Percentiles rank a stretch among this genome's conserved stretches.
Conservation (phyloP, 768 basidiomycete genomes). For the Coprinopsis sp. region DNA sequence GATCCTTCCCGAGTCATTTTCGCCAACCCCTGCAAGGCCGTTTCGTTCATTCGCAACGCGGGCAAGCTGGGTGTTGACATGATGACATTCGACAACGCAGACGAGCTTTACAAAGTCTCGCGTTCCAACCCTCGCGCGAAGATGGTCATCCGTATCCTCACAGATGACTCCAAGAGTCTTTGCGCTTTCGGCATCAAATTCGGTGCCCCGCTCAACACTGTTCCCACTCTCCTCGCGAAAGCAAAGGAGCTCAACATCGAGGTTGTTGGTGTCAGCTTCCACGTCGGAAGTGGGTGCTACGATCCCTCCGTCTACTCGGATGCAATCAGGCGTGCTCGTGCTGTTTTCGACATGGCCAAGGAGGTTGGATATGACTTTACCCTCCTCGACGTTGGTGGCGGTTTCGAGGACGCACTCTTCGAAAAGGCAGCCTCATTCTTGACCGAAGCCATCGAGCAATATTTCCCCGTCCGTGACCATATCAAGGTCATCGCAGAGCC, state of each 20-base stretch:
- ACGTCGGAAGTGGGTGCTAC: slow-evolving; percentile 96
- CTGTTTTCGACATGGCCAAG: slow-evolving; percentile 83
- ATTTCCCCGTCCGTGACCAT: slow-evolving; percentile 70
- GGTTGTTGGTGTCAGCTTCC: slow-evolving; percentile 95
- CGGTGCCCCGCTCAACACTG: slow-evolving; percentile 81
- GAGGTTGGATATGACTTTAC: slow-evolving; percentile 77
- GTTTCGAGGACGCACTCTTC: slow-evolving; percentile 88
- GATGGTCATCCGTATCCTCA: slow-evolving; percentile 89
- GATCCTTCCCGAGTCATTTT: slow-evolving; percentile 85
- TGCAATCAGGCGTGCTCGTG: slow-evolving; percentile 77
- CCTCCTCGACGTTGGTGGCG: slow-evolving; percentile 92
- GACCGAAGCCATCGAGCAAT: slow-evolving; percentile 60
- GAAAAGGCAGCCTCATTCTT: slow-evolving; percentile 73
- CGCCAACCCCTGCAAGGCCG: slow-evolving; percentile 98
- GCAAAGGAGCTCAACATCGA: slow-evolving; percentile 76
- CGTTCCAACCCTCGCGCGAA: slow-evolving; percentile 76
- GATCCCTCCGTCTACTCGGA: slow-evolving; percentile 88
- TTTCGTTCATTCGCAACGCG: slow-evolving; percentile 86
- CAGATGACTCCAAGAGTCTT: slow-evolving; percentile 94
- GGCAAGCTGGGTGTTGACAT: slow-evolving; percentile 73
- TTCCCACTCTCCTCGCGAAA: slow-evolving; percentile 73
- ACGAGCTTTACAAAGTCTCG: slow-evolving; percentile 92
- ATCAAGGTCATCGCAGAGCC: slow-evolving; percentile 93
- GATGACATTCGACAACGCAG: slow-evolving; percentile 98
- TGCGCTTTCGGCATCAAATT: slow-evolving; percentile 95